These are phyloP conservation scores for Euphorbia celastroides DNA, from an alignment of 441 rosid genomes.

Conservation along the genomic window DNA sequence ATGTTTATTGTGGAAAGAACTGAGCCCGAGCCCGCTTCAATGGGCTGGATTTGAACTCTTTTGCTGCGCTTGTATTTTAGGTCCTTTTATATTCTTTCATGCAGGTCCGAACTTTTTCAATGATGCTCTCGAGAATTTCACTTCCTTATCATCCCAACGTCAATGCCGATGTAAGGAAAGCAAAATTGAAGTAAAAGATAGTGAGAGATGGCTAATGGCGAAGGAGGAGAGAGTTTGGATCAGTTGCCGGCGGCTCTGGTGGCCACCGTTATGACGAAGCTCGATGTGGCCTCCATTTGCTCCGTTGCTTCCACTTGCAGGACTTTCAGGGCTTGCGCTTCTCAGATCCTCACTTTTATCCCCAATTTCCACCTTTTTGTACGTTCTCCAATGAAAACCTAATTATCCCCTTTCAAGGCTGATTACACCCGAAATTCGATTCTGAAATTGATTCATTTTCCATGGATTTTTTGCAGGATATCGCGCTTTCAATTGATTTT, in stretches of 20 bases:
- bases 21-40: too few species aligned
- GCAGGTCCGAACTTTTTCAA: too few species aligned
- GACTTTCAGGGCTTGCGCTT: conserved; percentile 43
- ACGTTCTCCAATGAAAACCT: conserved; percentile 11
- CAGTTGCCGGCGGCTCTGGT: conserved; percentile 61
- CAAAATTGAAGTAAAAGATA: background rate
- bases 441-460: background rate
- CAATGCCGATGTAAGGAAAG: background rate
- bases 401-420: background rate
- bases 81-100: too few species aligned
- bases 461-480: conserved; percentile 40
- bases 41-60: too few species aligned
- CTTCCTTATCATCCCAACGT: background rate
- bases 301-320: conserved; percentile 65
- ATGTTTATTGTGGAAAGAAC: too few species aligned
- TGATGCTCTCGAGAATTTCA: background rate
- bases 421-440: background rate
- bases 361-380: conserved; percentile 69
- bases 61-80: too few species aligned
- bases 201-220: conserved; percentile 18
- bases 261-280: conserved; percentile 64
- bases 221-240: conserved; percentile 40
- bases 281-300: conserved; percentile 71
- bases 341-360: conserved; percentile 67
- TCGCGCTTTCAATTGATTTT: conserved; percentile 48